Base-by-base conservation (phyloP, 768 basidiomycete species). In the Tricholoma saponaceum region DNA sequence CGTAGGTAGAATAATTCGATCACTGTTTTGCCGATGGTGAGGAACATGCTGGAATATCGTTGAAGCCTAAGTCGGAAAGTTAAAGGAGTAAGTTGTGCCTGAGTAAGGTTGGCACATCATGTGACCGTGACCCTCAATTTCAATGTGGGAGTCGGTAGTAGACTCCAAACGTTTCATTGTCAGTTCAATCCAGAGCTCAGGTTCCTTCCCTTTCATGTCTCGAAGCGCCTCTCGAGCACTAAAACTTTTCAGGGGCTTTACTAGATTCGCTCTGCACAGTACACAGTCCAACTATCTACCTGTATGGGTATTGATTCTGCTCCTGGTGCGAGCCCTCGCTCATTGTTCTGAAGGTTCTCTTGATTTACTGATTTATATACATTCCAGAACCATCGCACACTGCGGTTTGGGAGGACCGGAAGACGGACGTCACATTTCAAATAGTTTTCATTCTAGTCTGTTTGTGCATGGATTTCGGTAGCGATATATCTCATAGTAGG, bases 401-500 rank as follows among this genome's bases (percentile, higher is more conserved):
- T 52, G 16, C n/a, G 8, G 35, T 52, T 37, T 22, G n/a, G n/a
- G 30, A 52, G 30, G 2, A 37, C 35, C 23, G 9, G 9, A 35
- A 28, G 30, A 52, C 14, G 32, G 20, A 23, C 35, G 23, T 52
- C 51, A 20, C 18, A 18, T 9, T 10, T 37, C 9, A 44, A 12
- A 20, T 20, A 18, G 0, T n/a, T 20, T 33, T 28, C 30, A 10
- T 16, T 30, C 22, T 18, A 30, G 1, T 69, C 54, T 2, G 76
- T 53, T 52, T 71, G 66, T 1, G 9, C 16, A 1, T 68, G 28
- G 2, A 70, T 57, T 33, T 75, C 69, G 0, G 64, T 41, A 1
- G 78, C 69, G 28, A 77, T 46, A 51, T 74, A 70, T 30, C n/a
- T 68, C 60, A 59, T 77, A 74, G 49, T 67, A 66, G 0, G 70